phyloP scores from a whole-genome alignment of 2,329 filamentous ascomycete genomes.

The Colletotrichum sp. region DNA sequence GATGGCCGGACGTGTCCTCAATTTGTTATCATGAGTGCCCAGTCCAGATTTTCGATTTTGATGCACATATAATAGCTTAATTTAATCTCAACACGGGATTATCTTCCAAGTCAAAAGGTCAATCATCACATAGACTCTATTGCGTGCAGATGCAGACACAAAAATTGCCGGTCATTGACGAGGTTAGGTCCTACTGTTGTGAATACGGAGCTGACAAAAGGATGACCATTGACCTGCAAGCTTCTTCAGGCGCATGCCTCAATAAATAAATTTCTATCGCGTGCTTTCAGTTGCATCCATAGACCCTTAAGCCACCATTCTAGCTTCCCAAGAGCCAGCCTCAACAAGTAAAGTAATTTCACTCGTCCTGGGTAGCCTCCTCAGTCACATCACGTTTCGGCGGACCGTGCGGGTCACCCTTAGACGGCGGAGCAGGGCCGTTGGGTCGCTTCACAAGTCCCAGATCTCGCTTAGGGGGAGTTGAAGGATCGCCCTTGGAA shows the following conservation, averaged over 20 bases:
- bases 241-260: neutral
- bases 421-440: neutral
- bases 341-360: neutral
- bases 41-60: neutral
- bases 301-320: accelerated
- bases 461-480: neutral
- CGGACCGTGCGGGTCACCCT: neutral
- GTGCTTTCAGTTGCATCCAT: neutral
- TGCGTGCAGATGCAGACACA: neutral
- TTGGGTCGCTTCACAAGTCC: neutral
- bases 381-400: neutral
- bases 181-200: neutral
- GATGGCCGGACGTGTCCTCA: neutral
- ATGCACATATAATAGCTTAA: neutral
- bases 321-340: neutral
- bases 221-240: neutral
- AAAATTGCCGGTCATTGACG: neutral
- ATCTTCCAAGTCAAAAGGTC: neutral
- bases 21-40: neutral
- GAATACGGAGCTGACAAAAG: neutral
- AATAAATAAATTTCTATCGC: neutral
- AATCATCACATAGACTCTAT: neutral
- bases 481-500: neutral
- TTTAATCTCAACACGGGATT: neutral
- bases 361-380: neutral